A percentile compares a stretch with the other conserved stretches of the same genome.
Evolutionary conservation across 73 alveolate species (phyloP).

Genomic region (Halteria grandinella): DNA sequence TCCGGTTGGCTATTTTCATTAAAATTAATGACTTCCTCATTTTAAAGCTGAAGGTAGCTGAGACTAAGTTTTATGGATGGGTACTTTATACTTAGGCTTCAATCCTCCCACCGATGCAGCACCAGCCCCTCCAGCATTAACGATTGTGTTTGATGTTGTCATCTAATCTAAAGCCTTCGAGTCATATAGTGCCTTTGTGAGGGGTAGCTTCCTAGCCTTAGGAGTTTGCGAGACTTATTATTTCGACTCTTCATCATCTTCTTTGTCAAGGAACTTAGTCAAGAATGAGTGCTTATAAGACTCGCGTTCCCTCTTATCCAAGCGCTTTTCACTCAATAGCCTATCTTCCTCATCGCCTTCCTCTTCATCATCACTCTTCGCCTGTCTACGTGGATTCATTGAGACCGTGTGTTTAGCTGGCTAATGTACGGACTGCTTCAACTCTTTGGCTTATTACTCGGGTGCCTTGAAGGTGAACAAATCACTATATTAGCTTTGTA

Average conservation of each 20-base stretch:
- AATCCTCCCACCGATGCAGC: too few relatives aligned
- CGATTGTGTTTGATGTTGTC: too few relatives aligned
- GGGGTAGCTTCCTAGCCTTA: too few relatives aligned
- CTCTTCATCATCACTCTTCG: neutral
- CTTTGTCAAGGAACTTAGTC: slow-evolving; percentile 8
- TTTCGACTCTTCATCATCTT: neutral
- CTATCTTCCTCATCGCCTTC: slow-evolving; percentile 11
- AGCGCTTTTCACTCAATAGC: slow-evolving; percentile 21
- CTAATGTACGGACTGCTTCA: neutral
- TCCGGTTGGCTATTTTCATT: too few relatives aligned
- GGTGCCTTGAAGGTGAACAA: neutral
- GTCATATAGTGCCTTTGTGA: too few relatives aligned
- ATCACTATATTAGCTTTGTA: neutral
- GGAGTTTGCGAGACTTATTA: too few relatives aligned
- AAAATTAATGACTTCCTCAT: too few relatives aligned
- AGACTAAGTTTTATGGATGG: too few relatives aligned
- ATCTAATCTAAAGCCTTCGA: too few relatives aligned
- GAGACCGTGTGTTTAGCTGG: neutral
- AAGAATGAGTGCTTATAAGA: slow-evolving; percentile 42
- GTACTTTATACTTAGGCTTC: too few relatives aligned
- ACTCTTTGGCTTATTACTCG: neutral
- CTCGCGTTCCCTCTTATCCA: slow-evolving; percentile 33
- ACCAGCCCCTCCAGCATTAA: too few relatives aligned
- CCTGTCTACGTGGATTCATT: neutral
- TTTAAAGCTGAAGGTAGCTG: too few relatives aligned